Base-by-base conservation (phyloP, 176 grass and related monocot genomes). In the Ensete ventricosum region DNA sequence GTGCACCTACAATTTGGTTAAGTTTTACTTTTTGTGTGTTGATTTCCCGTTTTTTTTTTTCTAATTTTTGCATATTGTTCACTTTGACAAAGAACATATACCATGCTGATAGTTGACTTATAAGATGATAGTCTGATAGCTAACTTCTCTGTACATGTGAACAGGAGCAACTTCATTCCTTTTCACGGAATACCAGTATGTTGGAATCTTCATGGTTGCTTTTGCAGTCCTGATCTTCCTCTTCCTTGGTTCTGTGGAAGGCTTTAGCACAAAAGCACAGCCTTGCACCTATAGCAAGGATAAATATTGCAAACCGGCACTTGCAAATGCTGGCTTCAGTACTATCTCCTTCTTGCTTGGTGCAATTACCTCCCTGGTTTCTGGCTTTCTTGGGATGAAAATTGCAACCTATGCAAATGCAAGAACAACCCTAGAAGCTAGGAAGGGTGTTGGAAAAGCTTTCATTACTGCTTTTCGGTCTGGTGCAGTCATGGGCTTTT, bases 171-270 rank as follows among this genome's bases (percentile, higher is more conserved):
- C 87, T 34, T 93, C 90, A 1, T 93, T 93, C 58, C 84, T 93
- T 64, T 87, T 93, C 82, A 87, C 90, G 0, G 87, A 89, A 67
- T 93, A 93, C 54, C 87, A 84, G 67, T 93, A 93, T 78, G 90
- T 93, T 0, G 82, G 90, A 29, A 34, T 75, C 11, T 93, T 93
- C 80, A 93, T 93, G 90, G 78, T 80, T 4, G 78, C 85, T 77
- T 93, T 93, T 73, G 90, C 90, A 16, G 63, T 85, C 20, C 80
- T 93, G 72, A 89, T 93, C 48, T 93, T 93, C 73, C 69, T 89
- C 53, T 93, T 93, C 77, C 90, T 93, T 17, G 90, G 90, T 82
- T 89, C 90, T 14, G 90, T 93, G 0, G 87, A 93, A 64, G 87
- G 90, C 50, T 93, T 93, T 80, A 93, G 90, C 70, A 87, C 90